Evolutionary conservation across 352 stramenopile species (phyloP), one percentile per base, ranked within the genome.

Genomic region (Phytopythium ostracodes): DNA sequence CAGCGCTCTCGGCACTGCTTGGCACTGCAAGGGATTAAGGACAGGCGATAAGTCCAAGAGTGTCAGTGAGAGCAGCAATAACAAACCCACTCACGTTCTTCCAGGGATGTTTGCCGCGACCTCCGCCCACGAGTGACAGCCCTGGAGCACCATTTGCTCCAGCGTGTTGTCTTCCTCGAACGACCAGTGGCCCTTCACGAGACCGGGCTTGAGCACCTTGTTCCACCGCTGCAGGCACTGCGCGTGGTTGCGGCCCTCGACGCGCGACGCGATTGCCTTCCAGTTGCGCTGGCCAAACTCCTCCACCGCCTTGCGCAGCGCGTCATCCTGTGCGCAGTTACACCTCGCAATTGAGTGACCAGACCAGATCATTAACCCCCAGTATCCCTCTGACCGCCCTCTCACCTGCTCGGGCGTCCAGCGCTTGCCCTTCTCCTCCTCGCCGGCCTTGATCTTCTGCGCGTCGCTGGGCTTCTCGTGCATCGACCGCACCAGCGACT

Each of bases 1-100:
- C 94, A 99, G 20, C 96, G 90, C 64, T 99, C 95, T 11, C 96
- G 88, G 64, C 96, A 99, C 70, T 98, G 96, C 72, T 99, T 98
- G 2, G 87, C 80, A 44, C 85, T 95, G 66, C 18, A 60, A 57
- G 15, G 59, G 49, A 31, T 43, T 57, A 7, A 66, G 24, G 49
- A 58, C 38, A 64, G 31, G 22, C 55, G 40, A n/a, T 59, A 25
- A 15, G 50, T 15, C 14, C n/a, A n/a, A n/a, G 63, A 24, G 6
- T 18, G 10, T 11, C 29, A 61, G 36, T 24, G 49, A 24, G 24
- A 27, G 24, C 24, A 31, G 15, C 27, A 43, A 56, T 17, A 17
- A 50, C 38, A 36, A 49, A 14, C n/a, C 17, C 35, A 62, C 75
- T 46, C 63, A 88, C 73, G 81, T 88, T 75, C 84, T 66, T 43